Evolutionary conservation across 495 filamentous ascomycete species (phyloP).

Genomic region (Margaritispora aquatica): DNA sequence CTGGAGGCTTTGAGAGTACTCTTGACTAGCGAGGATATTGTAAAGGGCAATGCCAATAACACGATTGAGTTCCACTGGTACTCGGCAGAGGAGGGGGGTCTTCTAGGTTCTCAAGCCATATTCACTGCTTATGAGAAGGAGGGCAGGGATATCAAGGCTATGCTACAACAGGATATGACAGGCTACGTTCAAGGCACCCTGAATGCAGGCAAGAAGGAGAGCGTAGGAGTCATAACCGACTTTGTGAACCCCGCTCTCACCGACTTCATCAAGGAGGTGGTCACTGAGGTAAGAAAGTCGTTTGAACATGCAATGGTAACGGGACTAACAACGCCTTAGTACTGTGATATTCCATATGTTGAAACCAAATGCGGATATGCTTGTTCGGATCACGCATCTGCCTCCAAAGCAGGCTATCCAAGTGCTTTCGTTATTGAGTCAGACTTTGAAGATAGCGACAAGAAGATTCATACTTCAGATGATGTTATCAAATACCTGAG

Average conservation of each 20-base stretch:
- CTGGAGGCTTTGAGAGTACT: conserved; percentile 56
- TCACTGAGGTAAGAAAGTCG: conserved; percentile 53
- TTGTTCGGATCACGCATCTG: conserved; percentile 95
- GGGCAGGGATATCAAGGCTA: conserved; percentile 78
- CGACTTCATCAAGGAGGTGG: conserved; percentile 84
- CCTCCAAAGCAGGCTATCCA: conserved; percentile 91
- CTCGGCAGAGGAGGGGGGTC: conserved; percentile 83
- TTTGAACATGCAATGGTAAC: background rate
- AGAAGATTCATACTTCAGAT: conserved; percentile 86
- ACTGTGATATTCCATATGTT: conserved; percentile 85
- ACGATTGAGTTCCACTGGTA: conserved; percentile 98
- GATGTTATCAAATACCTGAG: conserved; percentile 83
- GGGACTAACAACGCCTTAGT: conserved; percentile 37
- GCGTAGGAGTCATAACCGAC: conserved; percentile 89
- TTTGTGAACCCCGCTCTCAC: conserved; percentile 80
- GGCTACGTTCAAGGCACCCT: conserved; percentile 81
- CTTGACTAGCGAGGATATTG: conserved; percentile 36
- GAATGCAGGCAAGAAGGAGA: conserved; percentile 76
- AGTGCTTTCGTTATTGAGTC: conserved; percentile 95
- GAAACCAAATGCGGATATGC: conserved; percentile 96
- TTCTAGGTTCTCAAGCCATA: conserved; percentile 60
- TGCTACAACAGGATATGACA: conserved; percentile 99
- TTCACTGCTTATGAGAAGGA: conserved; percentile 77
- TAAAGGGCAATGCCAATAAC: conserved; percentile 54
- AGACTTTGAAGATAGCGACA: conserved; percentile 75